A percentile compares a stretch with the other conserved stretches of the same genome.
Evolutionary conservation across 305 asterid genomes (phyloP).

Genomic region (Salvia sclarea): DNA sequence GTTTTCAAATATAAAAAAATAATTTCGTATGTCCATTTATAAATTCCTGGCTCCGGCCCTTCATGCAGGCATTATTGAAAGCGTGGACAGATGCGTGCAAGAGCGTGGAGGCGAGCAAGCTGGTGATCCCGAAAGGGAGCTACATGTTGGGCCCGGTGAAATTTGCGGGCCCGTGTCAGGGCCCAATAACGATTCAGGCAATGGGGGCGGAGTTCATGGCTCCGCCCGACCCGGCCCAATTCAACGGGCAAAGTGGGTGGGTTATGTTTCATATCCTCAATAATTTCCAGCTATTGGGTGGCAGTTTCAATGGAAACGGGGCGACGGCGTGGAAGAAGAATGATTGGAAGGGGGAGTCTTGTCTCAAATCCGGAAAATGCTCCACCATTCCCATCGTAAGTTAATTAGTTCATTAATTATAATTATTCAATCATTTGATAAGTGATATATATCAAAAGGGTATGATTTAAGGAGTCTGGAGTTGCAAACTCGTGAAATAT

Average conservation of each 20-base stretch:
- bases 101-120: background rate
- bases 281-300: background rate
- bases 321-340: background rate
- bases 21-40: too few species aligned
- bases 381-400: background rate
- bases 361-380: background rate
- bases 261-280: background rate
- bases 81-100: background rate
- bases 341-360: background rate
- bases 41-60: too few species aligned
- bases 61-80: background rate
- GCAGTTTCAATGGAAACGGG: background rate
- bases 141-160: background rate
- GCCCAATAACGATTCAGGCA: background rate
- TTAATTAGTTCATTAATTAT: too few species aligned
- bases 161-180: background rate
- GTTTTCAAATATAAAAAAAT: too few species aligned
- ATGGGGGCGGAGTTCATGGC: background rate
- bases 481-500: too few species aligned
- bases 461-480: too few species aligned
- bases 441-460: too few species aligned
- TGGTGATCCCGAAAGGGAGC: background rate
- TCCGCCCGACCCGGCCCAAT: background rate
- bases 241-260: background rate
- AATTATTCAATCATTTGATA: too few species aligned